A percentile compares a stretch with the other conserved stretches of the same genome.
Conservation (phyloP, 768 basidiomycete genomes). For the Mrakia blollopis region DNA sequence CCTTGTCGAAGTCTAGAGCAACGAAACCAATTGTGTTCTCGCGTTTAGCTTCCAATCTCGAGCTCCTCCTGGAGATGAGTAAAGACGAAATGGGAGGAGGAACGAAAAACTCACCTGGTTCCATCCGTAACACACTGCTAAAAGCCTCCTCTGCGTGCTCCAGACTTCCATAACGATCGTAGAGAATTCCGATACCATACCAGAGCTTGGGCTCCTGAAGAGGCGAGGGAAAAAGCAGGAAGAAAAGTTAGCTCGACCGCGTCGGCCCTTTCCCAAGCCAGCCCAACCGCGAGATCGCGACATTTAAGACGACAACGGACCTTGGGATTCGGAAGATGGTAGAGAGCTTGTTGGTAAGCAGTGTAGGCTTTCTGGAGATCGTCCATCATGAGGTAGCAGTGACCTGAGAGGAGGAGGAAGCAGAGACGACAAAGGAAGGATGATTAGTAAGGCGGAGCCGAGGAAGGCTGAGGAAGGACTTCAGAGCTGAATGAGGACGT, state of each 20-base stretch:
- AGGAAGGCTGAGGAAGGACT: no score
- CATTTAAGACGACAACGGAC: constrained; percentile 46
- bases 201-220: constrained; percentile 91
- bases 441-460: neutral
- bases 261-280: neutral
- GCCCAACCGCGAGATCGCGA: constrained; percentile 14
- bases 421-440: neutral
- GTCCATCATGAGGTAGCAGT: constrained; percentile 98
- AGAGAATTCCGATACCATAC: constrained; percentile 99
- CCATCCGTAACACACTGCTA: constrained; percentile 91
- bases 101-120: constrained; percentile 64
- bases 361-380: constrained; percentile 98
- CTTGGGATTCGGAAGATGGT: constrained; percentile 91
- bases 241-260: neutral
- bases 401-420: constrained; percentile 52
- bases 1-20: constrained; percentile 85
- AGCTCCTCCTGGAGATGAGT: no score
- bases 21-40: neutral
- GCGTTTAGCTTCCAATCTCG: neutral
- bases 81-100: constrained; percentile 11
- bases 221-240: constrained; percentile 39
- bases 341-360: constrained; percentile 96
- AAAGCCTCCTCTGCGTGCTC: constrained; percentile 99
- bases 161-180: constrained; percentile 95
- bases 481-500: constrained; percentile 32